Evolutionary conservation across 2,329 filamentous ascomycete species (phyloP).

Genomic region (Macrophomina phaseolina): DNA sequence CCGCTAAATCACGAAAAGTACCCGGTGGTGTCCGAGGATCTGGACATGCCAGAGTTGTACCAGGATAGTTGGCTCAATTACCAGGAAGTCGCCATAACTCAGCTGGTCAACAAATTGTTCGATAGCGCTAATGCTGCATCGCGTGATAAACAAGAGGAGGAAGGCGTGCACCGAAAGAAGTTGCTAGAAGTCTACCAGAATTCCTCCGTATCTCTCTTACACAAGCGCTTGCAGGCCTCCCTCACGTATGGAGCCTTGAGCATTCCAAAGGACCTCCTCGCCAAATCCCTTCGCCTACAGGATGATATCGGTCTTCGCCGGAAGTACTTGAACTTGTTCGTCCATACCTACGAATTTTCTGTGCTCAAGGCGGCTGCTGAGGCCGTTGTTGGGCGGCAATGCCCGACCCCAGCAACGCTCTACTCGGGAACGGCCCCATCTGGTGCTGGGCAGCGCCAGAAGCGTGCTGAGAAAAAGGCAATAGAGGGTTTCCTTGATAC

Average conservation of each 20-base stretch:
- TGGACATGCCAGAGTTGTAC: conserved; percentile 63
- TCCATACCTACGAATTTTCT: conserved; percentile 61
- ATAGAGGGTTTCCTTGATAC: conserved; percentile 61
- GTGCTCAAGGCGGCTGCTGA: conserved; percentile 61
- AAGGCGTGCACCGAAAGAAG: conserved; percentile 49
- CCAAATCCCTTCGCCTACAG: conserved; percentile 53
- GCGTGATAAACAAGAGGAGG: conserved; percentile 27
- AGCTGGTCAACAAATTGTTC: conserved; percentile 64
- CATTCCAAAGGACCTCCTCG: conserved; percentile 58
- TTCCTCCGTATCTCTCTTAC: conserved; percentile 55
- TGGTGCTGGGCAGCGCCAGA: conserved; percentile 42
- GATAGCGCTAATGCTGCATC: conserved; percentile 39
- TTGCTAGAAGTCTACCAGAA: conserved; percentile 62
- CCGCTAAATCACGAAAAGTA: conserved; percentile 48
- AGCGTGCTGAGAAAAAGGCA: conserved; percentile 47
- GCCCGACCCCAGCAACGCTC: conserved; percentile 45
- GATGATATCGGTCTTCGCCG: conserved; percentile 64
- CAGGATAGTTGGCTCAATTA: conserved; percentile 68
- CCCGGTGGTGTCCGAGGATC: conserved; percentile 60
- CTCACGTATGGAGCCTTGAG: conserved; percentile 63
- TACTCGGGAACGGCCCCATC: conserved; percentile 44
- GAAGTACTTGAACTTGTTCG: conserved; percentile 63
- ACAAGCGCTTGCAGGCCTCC: conserved; percentile 65
- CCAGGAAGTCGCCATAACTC: conserved; percentile 66
- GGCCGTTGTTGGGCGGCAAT: conserved; percentile 63